A percentile compares a stretch with the other conserved stretches of the same genome.
These are phyloP conservation scores for Letharia lupina DNA, from an alignment of 495 filamentous ascomycete genomes.

Conservation along the genomic window DNA sequence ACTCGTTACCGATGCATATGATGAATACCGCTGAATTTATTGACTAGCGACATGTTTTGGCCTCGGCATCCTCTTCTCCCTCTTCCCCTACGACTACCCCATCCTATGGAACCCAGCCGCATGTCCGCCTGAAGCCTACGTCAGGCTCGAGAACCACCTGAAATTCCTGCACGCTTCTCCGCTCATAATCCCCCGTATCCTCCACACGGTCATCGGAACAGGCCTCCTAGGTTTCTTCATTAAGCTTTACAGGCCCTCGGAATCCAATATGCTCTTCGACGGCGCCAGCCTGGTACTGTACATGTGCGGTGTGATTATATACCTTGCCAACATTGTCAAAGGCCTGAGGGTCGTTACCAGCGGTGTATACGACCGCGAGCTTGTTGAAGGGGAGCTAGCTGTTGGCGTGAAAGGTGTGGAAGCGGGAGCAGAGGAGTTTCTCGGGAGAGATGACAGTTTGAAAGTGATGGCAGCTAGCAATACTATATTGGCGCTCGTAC, in stretches of 20 bases:
- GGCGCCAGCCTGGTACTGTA: constrained; percentile 86
- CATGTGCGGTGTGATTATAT: constrained; percentile 83
- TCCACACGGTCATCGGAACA: constrained; percentile 83
- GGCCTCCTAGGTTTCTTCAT: constrained; percentile 83
- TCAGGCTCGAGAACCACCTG: constrained; percentile 78
- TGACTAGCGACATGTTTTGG: constrained; percentile 80
- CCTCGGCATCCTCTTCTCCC: constrained; percentile 95
- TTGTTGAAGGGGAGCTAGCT: constrained; percentile 39
- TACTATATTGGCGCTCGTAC: constrained; percentile 83
- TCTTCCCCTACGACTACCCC: constrained; percentile 95
- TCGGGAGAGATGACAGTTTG: constrained; percentile 74
- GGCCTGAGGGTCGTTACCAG: constrained; percentile 70
- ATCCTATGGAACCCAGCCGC: constrained; percentile 77
- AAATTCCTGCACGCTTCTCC: constrained; percentile 78
- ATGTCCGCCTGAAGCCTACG: constrained; percentile 56
- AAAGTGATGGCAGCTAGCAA: constrained; percentile 92
- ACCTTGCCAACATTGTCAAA: constrained; percentile 90
- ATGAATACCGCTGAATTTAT: neutral
- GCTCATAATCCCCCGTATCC: constrained; percentile 80
- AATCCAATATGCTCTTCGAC: constrained; percentile 94
- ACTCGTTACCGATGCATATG: constrained; percentile 7
- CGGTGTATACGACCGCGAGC: constrained; percentile 42
- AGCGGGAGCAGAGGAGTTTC: constrained; percentile 36
- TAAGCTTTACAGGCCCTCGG: constrained; percentile 86
- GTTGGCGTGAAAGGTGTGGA: constrained; percentile 28